A percentile compares a stretch with the other conserved stretches of the same genome.
These are phyloP conservation scores for Cryptococcus sp. DNA, from an alignment of 1,284 basidiomycete species.

Conservation along the genomic window DNA sequence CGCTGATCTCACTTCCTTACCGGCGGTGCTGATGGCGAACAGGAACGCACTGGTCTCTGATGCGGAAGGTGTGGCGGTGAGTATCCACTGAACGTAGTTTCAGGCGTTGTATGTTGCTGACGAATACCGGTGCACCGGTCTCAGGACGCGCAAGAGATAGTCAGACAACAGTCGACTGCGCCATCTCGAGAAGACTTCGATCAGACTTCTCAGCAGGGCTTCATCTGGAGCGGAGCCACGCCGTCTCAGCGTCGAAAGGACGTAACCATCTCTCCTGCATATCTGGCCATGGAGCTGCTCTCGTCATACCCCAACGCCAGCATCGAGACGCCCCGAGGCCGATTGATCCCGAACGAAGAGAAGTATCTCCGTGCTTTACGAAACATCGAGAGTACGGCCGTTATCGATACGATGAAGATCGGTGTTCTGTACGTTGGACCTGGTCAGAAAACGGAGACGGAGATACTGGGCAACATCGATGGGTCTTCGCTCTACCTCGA, in stretches of 20 bases:
- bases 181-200: constrained; percentile 23
- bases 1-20: constrained; percentile 69
- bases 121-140: not conserved
- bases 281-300: constrained; percentile 76
- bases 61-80: constrained; percentile 1
- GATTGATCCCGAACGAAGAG: constrained; percentile 57
- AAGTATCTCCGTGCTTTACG: constrained; percentile 66
- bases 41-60: constrained; percentile 53
- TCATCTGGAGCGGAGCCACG: constrained; percentile 80
- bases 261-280: constrained; percentile 81
- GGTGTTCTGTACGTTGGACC: constrained; percentile 95
- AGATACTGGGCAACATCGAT: constrained; percentile 87
- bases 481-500: constrained; percentile 94
- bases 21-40: constrained; percentile 73
- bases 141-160: constrained; percentile 20
- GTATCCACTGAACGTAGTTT: not conserved
- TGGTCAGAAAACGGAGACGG: constrained; percentile 78
- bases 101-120: not conserved
- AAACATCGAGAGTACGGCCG: constrained; percentile 81
- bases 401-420: constrained; percentile 97
- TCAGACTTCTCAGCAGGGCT: constrained; percentile 50
- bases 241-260: constrained; percentile 84
- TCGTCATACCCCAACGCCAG: constrained; percentile 70
- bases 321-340: constrained; percentile 45
- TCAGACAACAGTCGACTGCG: constrained; percentile 23